Base-by-base conservation (phyloP, 371 early-diverging fungal species). In the Mucor piriformis region DNA sequence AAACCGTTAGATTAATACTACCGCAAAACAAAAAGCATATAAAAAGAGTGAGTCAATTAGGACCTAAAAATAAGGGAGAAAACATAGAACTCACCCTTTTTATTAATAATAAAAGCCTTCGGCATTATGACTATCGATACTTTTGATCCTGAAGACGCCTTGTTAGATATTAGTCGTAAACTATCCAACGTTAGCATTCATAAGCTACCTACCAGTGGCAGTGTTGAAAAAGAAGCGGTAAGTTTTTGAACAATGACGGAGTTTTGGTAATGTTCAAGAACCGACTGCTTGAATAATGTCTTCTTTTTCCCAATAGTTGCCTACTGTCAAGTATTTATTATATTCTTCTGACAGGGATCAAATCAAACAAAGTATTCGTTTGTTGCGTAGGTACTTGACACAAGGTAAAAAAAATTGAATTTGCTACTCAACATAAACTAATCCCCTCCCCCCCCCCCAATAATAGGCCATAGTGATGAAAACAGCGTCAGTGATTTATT, bases 101-200 rank as follows among this genome's bases (percentile, higher is more conserved):
- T 34, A 34, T 34, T 34, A 34, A 8, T 34, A 34, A 34, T 34
- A 34, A 34, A n/a, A n/a, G n/a, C n/a, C n/a, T n/a, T n/a, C n/a
- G n/a, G n/a, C n/a, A n/a, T n/a, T n/a, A 76, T 76, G 77, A 74
- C 78, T 8, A 63, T 74, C 32, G 78, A 77, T 54, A 74, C 72
- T 38, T 79, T 69, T 38, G 74, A 76, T 32, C 74, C 76, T 44
- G 63, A 67, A 34, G 70, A 67, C 50, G 47, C 51, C 24, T 50
- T 79, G 1, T 37, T 55, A 6, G 79, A 76, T 40, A 72, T 79
- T 46, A 79, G 69, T 34, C 74, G 70, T 35, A 79, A 79, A 50
- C 55, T 79, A 1, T 69, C 76, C 27, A 76, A 72, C 50, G 79
- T 79, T 12, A 55, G 63, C 21, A 65, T 76, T 13, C 47, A 64